Evolutionary conservation across 257 asterid genomes (phyloP).

Genomic region (Voacanga thouarsii): DNA sequence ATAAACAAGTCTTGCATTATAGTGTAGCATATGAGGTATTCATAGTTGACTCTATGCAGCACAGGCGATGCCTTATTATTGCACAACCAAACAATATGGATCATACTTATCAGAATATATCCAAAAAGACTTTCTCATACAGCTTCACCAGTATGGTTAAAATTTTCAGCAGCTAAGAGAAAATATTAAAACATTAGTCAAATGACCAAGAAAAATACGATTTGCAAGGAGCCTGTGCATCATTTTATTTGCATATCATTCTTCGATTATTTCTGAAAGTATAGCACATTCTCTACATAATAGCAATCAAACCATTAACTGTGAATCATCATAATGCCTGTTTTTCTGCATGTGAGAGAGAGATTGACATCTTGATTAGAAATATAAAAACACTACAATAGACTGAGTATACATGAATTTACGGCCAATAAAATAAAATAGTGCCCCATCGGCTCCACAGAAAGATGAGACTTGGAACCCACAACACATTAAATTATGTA

Average conservation of each 20-base stretch:
- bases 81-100: neutral
- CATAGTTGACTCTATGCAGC: neutral
- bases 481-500: slow-evolving; percentile 2
- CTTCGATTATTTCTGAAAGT: neutral
- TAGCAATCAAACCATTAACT: neutral
- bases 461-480: neutral
- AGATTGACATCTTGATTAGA: neutral
- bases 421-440: neutral
- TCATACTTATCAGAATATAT: too few relatives aligned
- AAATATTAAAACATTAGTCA: neutral
- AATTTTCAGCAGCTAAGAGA: neutral
- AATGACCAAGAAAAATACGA: neutral
- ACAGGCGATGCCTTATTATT: neutral
- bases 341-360: neutral
- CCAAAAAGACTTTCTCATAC: neutral
- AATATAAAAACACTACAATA: neutral
- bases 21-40: neutral
- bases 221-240: neutral
- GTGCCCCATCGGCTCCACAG: neutral
- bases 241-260: neutral
- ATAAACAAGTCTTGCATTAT: neutral
- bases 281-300: neutral
- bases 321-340: too few relatives aligned
- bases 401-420: neutral
- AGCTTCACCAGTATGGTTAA: neutral